Evolutionary conservation across 1,284 basidiomycete genomes (phyloP).

Genomic region (Sanghuangporus weigelae): DNA sequence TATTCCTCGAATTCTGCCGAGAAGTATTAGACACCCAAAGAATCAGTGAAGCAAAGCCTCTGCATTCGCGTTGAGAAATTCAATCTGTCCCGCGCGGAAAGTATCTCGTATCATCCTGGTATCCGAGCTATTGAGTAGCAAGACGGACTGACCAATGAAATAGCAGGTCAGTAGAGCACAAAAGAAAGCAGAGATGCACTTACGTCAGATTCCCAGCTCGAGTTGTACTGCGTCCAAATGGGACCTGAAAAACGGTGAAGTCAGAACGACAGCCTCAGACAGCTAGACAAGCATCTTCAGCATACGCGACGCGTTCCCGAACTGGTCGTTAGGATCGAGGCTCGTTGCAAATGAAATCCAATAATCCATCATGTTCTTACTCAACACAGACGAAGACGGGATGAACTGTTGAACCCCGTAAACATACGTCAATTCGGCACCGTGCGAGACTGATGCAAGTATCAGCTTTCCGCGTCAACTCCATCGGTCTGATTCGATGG

Average conservation of each 20-base stretch:
- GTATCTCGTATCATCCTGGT: slow-evolving; percentile 33
- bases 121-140: slow-evolving; percentile 34
- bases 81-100: slow-evolving; percentile 31
- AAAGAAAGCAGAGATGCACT: too few species aligned
- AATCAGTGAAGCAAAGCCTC: neutral
- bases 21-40: neutral
- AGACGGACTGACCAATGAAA: slow-evolving; percentile 20
- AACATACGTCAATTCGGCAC: slow-evolving; percentile 36
- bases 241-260: slow-evolving; percentile 27
- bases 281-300: neutral
- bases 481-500: neutral
- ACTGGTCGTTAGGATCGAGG: slow-evolving; percentile 44
- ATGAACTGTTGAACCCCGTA: slow-evolving; percentile 28
- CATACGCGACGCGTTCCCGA: slow-evolving; percentile 26
- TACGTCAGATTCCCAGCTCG: slow-evolving; percentile 17
- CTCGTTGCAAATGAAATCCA: slow-evolving; percentile 48
- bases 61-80: slow-evolving; percentile 31
- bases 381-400: slow-evolving; percentile 28
- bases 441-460: slow-evolving; percentile 31
- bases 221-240: slow-evolving; percentile 30
- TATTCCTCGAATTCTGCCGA: neutral
- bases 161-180: too few species aligned
- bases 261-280: neutral
- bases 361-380: slow-evolving; percentile 41
- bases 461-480: too few species aligned